Conservation (phyloP, 1,284 basidiomycete genomes). For the Rhodofomes roseus region DNA sequence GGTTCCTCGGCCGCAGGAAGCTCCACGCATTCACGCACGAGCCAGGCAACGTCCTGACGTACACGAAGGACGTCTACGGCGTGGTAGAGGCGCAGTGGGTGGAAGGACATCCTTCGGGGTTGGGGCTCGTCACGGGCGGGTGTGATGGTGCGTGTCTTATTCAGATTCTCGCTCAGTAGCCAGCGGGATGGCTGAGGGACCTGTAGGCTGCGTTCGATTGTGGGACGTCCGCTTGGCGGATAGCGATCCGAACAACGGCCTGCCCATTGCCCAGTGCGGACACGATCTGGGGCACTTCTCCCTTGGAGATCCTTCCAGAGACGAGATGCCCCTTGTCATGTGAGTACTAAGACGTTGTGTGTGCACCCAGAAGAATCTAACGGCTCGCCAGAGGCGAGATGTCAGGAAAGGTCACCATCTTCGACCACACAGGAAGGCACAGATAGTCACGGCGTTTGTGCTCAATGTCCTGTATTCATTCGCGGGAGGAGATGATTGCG, state of each 20-base stretch:
- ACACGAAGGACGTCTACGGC: slow-evolving; percentile 39
- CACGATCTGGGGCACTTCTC: slow-evolving; percentile 59
- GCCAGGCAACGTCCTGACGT: slow-evolving; percentile 11
- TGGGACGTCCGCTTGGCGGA: slow-evolving; percentile 53
- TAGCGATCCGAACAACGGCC: slow-evolving; percentile 40
- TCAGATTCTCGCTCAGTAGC: not conserved
- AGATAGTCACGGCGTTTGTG: not conserved
- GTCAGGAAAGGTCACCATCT: slow-evolving; percentile 19
- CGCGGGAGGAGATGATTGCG: not conserved
- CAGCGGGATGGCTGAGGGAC: not conserved
- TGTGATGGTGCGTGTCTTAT: slow-evolving; percentile 48
- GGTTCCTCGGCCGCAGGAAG: slow-evolving; percentile 43
- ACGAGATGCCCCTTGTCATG: slow-evolving; percentile 59
- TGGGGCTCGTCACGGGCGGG: slow-evolving; percentile 58
- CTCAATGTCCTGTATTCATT: not conserved
- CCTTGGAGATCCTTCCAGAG: slow-evolving; percentile 48
- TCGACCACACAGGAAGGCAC: slow-evolving; percentile 2
- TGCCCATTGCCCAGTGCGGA: slow-evolving; percentile 44
- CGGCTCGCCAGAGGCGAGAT: slow-evolving; percentile 14
- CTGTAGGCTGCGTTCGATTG: slow-evolving; percentile 57
- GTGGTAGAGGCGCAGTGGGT: slow-evolving; percentile 57
- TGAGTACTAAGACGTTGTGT: slow-evolving; percentile 32
- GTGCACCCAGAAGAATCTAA: not conserved
- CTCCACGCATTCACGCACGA: slow-evolving; percentile 47
- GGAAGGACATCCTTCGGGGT: slow-evolving; percentile 33